phyloP scores from a whole-genome alignment of 2,329 filamentous ascomycete species.

The Paecilomyces sp. region DNA sequence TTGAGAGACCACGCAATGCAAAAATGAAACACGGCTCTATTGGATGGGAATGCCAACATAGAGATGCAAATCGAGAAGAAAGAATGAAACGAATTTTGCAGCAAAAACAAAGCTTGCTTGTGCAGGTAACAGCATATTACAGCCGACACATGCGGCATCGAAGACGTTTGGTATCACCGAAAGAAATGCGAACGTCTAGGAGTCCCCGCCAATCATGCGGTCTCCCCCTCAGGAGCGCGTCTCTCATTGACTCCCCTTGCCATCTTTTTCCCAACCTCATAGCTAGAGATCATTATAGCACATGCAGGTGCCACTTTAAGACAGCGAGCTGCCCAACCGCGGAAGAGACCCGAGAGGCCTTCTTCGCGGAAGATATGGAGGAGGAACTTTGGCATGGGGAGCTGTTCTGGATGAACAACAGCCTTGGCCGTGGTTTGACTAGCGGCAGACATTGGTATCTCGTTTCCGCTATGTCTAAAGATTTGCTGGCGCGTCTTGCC shows the following conservation, averaged over 20 bases:
- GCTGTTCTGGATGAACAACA: slow-evolving; percentile 57
- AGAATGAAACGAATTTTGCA: neutral
- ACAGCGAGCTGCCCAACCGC: slow-evolving; percentile 83
- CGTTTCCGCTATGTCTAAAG: slow-evolving; percentile 52
- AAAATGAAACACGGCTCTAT: neutral
- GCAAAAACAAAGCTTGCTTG: neutral
- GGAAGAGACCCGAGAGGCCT: slow-evolving; percentile 74
- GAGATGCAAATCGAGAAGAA: neutral
- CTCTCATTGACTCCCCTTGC: slow-evolving; percentile 68
- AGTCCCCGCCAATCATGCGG: neutral
- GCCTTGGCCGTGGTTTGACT: slow-evolving; percentile 10
- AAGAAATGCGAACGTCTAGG: neutral
- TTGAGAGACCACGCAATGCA: neutral
- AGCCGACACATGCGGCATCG: neutral
- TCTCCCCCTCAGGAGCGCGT: slow-evolving; percentile 20
- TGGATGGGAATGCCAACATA: neutral
- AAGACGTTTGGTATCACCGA: no score
- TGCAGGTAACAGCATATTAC: neutral
- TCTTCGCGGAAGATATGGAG: slow-evolving; percentile 86
- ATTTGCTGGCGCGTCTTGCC: slow-evolving; percentile 94
- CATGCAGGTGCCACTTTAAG: slow-evolving; percentile 94
- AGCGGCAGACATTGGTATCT: slow-evolving; percentile 12
- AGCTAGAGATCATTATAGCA: slow-evolving; percentile 98
- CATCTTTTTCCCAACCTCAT: slow-evolving; percentile 89
- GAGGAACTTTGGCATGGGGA: slow-evolving; percentile 74